These are phyloP conservation scores for Mycena venus DNA, from an alignment of 768 basidiomycete species.

Conservation along the genomic window DNA sequence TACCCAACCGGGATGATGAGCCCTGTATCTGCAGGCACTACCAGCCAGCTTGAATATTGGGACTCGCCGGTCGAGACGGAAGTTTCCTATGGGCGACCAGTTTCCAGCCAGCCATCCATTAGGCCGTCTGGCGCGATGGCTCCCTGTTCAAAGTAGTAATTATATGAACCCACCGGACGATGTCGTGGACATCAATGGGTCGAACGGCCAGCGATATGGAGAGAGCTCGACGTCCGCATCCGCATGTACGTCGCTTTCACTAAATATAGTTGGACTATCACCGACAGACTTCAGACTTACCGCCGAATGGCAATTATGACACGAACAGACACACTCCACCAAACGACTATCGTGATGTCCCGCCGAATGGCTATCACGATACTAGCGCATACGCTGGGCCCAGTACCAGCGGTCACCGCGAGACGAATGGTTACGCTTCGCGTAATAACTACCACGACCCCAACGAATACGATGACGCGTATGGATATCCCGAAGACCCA, in stretches of 20 bases:
- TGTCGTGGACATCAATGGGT: background rate
- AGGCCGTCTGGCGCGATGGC: slow-evolving; percentile 10
- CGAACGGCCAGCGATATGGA: slow-evolving; percentile 6
- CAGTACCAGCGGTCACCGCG: no score
- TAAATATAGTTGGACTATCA: background rate
- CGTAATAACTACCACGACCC: background rate
- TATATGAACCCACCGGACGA: slow-evolving; percentile 6
- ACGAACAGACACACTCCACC: slow-evolving; percentile 3
- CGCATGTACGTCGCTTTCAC: slow-evolving; percentile 2
- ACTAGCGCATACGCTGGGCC: background rate
- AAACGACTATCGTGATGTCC: no score
- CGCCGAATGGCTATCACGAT: background rate
- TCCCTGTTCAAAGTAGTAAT: background rate
- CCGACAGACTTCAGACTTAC: background rate
- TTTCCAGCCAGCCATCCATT: slow-evolving; percentile 2
- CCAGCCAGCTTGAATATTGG: slow-evolving; percentile 32
- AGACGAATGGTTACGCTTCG: background rate
- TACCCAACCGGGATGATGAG: slow-evolving; percentile 15
- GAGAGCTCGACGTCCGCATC: background rate
- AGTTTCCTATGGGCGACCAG: slow-evolving; percentile 2
- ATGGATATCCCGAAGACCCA: slow-evolving; percentile 22
- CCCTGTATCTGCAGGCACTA: slow-evolving; percentile 13
- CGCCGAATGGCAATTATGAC: background rate
- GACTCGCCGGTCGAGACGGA: slow-evolving; percentile 33
- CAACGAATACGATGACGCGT: slow-evolving; percentile 12